A percentile compares a stretch with the other conserved stretches of the same genome.
phyloP scores from a whole-genome alignment of 1,284 basidiomycete species.

The Ganoderma meredithae region DNA sequence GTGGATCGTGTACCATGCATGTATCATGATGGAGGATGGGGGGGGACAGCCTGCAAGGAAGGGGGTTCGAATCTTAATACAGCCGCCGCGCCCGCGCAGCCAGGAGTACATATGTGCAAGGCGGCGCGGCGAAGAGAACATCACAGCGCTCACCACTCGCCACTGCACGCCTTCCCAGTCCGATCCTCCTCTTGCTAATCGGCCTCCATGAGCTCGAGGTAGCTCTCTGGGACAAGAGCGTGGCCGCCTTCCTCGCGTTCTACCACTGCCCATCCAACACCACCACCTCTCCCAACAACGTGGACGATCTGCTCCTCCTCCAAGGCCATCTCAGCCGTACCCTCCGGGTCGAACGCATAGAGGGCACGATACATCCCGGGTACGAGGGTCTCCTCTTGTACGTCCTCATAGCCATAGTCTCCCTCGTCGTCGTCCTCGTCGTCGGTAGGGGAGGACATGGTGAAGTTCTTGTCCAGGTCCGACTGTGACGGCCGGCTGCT shows the following conservation, averaged over 20 bases:
- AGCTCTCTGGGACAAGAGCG: conserved; percentile 74
- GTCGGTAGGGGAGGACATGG: conserved; percentile 38
- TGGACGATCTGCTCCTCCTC: conserved; percentile 74
- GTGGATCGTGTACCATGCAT: not conserved
- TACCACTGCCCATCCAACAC: conserved; percentile 79
- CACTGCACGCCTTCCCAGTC: not conserved
- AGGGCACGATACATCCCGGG: conserved; percentile 77
- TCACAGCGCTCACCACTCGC: conserved; percentile 20
- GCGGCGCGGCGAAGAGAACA: conserved; percentile 12
- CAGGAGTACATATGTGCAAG: conserved; percentile 4
- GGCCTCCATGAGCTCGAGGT: conserved; percentile 58
- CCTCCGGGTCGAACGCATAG: conserved; percentile 76
- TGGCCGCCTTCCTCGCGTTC: conserved; percentile 53
- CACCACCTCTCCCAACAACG: conserved; percentile 74
- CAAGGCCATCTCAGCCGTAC: conserved; percentile 77
- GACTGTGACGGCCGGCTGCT: conserved; percentile 45
- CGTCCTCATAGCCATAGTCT: conserved; percentile 32
- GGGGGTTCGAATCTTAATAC: conserved; percentile 19
- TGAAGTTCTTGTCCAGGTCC: conserved; percentile 60
- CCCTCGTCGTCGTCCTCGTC: conserved; percentile 41
- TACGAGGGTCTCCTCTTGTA: conserved; percentile 48
- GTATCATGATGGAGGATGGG: conserved; percentile 23
- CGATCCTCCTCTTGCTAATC: conserved; percentile 24
- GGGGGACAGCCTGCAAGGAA: conserved; percentile 4
- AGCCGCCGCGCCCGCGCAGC: conserved; percentile 33